Conservation (phyloP, 495 filamentous ascomycete genomes). For the Immersiella caudata region DNA sequence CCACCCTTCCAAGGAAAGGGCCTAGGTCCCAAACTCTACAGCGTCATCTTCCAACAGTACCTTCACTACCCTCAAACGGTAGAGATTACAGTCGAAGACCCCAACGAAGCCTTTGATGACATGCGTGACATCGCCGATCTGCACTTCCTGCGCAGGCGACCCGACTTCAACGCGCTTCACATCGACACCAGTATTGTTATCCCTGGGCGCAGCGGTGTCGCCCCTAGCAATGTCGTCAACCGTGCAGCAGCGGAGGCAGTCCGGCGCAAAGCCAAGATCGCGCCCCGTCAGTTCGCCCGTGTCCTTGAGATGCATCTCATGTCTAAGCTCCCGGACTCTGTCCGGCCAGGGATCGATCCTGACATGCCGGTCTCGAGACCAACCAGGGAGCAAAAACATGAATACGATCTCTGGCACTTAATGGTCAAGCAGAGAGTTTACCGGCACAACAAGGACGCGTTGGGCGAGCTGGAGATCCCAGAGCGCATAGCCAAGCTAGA, state of each 20-base stretch:
- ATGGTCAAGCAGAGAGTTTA: slow-evolving; percentile 81
- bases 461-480: slow-evolving; percentile 73
- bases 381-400: slow-evolving; percentile 43
- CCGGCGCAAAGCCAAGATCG: slow-evolving; percentile 72
- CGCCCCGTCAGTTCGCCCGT: slow-evolving; percentile 81
- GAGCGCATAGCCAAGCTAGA: slow-evolving; percentile 84
- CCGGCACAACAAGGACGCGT: slow-evolving; percentile 71
- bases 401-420: slow-evolving; percentile 80
- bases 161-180: slow-evolving; percentile 55
- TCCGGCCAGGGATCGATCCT: slow-evolving; percentile 52
- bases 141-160: slow-evolving; percentile 59
- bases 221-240: slow-evolving; percentile 67
- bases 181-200: slow-evolving; percentile 50
- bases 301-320: slow-evolving; percentile 89
- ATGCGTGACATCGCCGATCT: slow-evolving; percentile 85
- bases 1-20: slow-evolving; percentile 82
- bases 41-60: slow-evolving; percentile 68
- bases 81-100: slow-evolving; percentile 94
- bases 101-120: slow-evolving; percentile 91
- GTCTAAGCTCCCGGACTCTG: slow-evolving; percentile 64
- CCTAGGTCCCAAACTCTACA: slow-evolving; percentile 81
- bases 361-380: slow-evolving; percentile 28
- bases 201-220: slow-evolving; percentile 43
- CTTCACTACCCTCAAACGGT: slow-evolving; percentile 61
- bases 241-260: slow-evolving; percentile 59